Evolutionary conservation across 768 basidiomycete species (phyloP), one percentile per base, ranked within the genome.

Genomic region (Chalciporus chontae): DNA sequence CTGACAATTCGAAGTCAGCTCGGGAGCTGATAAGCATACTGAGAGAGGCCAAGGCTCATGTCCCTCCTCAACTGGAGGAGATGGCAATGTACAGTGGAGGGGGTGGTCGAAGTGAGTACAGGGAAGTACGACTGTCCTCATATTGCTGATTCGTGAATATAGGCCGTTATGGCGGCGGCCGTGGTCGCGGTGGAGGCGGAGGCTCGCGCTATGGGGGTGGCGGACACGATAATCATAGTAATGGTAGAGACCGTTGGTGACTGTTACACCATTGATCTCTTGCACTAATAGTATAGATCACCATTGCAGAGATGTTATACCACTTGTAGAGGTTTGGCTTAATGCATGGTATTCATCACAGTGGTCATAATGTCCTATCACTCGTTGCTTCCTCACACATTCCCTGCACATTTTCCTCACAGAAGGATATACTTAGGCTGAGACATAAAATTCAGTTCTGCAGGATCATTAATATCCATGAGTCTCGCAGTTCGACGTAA

Each of bases 1-100:
- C 94, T 43, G 93, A 97, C 61, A 95, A 96, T 68, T 84, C 91
- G 43, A 96, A 95, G 72, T 83, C 85, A 54, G 94, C 95, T 19
- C 88, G 93, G 36, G 96, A 99, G 63, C 80, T 99, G 9, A 74
- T 97, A 51, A 76, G 70, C 50, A 96, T 98, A 55, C 72, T 98
- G 54, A 74, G 79, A 48, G 94, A 96, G 68, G 90, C 92, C 18
- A 94, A 94, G 64, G 84, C 91, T 13, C 73, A 74, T 41, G 78
- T 97, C 31, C 92, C 94, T 21, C 81, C 91, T 49, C 90, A 95
- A 61, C 76, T 99, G 0, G 87, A 94, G 68, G 90, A 96, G 72
- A 95, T 96, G 94, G 79, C 79, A 0, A 84, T 84, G 76, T 94
- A 83, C 67, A 83, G 90, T 43, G 86, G 89, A 38, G 86, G 91